Evolutionary conservation across 495 filamentous ascomycete genomes (phyloP).

Genomic region (Penicillium fimorum): DNA sequence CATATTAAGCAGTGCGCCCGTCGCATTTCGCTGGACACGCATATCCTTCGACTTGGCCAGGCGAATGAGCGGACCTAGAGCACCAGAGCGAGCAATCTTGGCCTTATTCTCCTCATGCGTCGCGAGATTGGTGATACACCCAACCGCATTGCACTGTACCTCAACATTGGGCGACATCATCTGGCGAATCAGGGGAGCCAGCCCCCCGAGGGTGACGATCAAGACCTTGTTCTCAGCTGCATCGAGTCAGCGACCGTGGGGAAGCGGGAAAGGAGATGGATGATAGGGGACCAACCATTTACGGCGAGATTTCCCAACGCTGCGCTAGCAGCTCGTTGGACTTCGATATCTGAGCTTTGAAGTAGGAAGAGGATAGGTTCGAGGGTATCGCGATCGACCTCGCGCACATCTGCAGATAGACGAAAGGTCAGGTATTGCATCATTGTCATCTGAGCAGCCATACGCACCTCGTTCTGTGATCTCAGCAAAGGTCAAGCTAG

Average conservation of each 20-base stretch:
- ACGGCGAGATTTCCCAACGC: slow-evolving; percentile 95
- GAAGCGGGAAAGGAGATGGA: not conserved
- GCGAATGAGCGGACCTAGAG: slow-evolving; percentile 82
- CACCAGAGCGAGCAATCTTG: slow-evolving; percentile 94
- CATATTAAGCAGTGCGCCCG: slow-evolving; percentile 95
- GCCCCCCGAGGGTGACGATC: slow-evolving; percentile 87
- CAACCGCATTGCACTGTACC: slow-evolving; percentile 98
- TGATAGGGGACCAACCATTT: slow-evolving; percentile 69
- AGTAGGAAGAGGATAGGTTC: slow-evolving; percentile 94
- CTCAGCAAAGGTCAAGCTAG: slow-evolving; percentile 97
- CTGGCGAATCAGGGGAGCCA: slow-evolving; percentile 89
- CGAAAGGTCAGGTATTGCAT: slow-evolving; percentile 14
- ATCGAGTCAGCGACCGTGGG: slow-evolving; percentile 42
- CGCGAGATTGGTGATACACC: slow-evolving; percentile 96
- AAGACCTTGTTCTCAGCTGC: slow-evolving; percentile 96
- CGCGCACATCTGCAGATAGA: slow-evolving; percentile 75
- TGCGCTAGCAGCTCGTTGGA: slow-evolving; percentile 94
- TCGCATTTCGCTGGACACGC: slow-evolving; percentile 97
- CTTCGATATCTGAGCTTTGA: slow-evolving; percentile 93
- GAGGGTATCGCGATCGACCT: slow-evolving; percentile 91
- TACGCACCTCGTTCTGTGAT: slow-evolving; percentile 93
- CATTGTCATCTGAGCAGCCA: slow-evolving; percentile 1
- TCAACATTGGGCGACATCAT: slow-evolving; percentile 99
- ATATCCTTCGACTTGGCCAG: slow-evolving; percentile 97
- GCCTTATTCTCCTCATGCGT: slow-evolving; percentile 99